Evolutionary conservation across 1,139 yeast genomes (phyloP).

Genomic region (Ogataea hybrid): DNA sequence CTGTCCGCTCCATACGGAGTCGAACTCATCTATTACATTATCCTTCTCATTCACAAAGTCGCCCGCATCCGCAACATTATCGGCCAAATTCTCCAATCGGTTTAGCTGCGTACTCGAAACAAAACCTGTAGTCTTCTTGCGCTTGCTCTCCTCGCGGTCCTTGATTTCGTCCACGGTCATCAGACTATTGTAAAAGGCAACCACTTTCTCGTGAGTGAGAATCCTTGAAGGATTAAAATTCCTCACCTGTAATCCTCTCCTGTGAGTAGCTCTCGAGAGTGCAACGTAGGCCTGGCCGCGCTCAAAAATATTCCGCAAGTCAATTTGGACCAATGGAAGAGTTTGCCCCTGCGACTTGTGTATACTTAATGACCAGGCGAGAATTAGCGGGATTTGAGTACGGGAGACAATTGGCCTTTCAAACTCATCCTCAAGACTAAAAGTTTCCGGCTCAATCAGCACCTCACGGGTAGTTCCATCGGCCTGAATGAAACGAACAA

Average conservation of each 20-base stretch:
- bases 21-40: conserved; percentile 2
- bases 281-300: conserved; percentile 97
- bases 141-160: conserved; percentile 1
- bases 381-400: conserved; percentile 74
- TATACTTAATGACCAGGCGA: conserved; percentile 95
- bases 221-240: conserved; percentile 63
- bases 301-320: conserved; percentile 74
- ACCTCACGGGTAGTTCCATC: conserved; percentile 74
- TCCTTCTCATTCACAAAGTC: conserved; percentile 10
- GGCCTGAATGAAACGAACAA: conserved; percentile 70
- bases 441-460: conserved; percentile 70
- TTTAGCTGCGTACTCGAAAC: conserved; percentile 11
- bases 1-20: not conserved
- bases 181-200: conserved; percentile 50
- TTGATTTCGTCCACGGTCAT: conserved; percentile 33
- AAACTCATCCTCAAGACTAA: conserved; percentile 62
- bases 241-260: conserved; percentile 75
- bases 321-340: conserved; percentile 75
- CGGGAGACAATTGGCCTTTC: conserved; percentile 55
- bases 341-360: conserved; percentile 98
- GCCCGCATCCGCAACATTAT: conserved; percentile 12
- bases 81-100: conserved; percentile 13
- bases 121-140: conserved; percentile 2
- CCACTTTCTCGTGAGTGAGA: conserved; percentile 60
- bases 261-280: conserved; percentile 75